Evolutionary conservation across 2,329 filamentous ascomycete species (phyloP).

Genomic region (Hymenoscyphus linearis): DNA sequence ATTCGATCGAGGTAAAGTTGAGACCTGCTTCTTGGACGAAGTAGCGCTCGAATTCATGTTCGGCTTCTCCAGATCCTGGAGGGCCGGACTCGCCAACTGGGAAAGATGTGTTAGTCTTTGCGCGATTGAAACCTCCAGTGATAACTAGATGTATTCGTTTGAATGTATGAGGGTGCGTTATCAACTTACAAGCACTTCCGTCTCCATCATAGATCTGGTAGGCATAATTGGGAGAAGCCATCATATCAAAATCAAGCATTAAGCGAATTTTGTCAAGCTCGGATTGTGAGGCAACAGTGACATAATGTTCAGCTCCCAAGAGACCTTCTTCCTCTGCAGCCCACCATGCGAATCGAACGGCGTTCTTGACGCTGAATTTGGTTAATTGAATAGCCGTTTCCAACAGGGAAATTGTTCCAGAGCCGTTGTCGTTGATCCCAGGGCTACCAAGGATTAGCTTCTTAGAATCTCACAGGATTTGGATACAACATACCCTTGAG

Average conservation of each 20-base stretch:
- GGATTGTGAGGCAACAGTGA: constrained; percentile 42
- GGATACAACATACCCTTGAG: constrained; percentile 35
- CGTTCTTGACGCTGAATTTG: constrained; percentile 55
- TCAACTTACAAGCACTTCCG: constrained; percentile 46
- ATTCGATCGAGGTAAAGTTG: constrained; percentile 36
- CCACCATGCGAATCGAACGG: constrained; percentile 63
- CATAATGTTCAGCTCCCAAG: constrained; percentile 56
- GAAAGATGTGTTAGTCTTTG: background rate
- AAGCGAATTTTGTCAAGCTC: constrained; percentile 57
- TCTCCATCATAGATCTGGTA: constrained; percentile 65
- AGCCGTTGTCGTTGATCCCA: constrained; percentile 35
- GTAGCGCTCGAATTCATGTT: constrained; percentile 17
- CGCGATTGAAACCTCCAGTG: background rate
- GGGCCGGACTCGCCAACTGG: constrained; percentile 62
- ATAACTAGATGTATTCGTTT: background rate
- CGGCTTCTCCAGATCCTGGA: constrained; percentile 44
- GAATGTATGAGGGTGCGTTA: background rate
- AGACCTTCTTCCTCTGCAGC: constrained; percentile 60
- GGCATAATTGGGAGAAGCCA: constrained; percentile 57
- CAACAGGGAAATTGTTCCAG: constrained; percentile 42
- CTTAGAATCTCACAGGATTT: too few species aligned
- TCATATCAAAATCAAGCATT: constrained; percentile 48
- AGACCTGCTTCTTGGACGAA: constrained; percentile 13
- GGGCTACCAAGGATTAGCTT: constrained; percentile 34
- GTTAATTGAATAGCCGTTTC: constrained; percentile 55